Evolutionary conservation across 495 filamentous ascomycete genomes (phyloP).

Genomic region (Penicillium odoratum): DNA sequence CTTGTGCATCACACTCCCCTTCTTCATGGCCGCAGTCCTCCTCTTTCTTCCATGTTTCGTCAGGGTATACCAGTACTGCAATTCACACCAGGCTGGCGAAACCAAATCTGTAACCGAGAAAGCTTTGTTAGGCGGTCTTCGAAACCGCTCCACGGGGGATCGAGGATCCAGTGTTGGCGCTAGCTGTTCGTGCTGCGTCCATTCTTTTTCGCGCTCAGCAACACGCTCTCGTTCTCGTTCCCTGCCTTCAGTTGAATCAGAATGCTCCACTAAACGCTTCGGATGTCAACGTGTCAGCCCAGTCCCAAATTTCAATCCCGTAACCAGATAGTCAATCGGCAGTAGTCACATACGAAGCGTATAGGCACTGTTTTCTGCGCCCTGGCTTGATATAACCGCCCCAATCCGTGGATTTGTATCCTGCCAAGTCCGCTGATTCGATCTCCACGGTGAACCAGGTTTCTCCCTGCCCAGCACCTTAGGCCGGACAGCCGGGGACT

Average conservation of each 20-base stretch:
- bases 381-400: conserved; percentile 24
- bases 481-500: conserved; percentile 34
- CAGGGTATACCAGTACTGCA: conserved; percentile 88
- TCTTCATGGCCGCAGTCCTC: conserved; percentile 78
- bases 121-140: conserved; percentile 70
- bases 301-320: neutral
- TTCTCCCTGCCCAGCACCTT: conserved; percentile 44
- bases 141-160: conserved; percentile 74
- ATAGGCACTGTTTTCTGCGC: conserved; percentile 30
- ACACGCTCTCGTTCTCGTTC: conserved; percentile 39
- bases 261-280: conserved; percentile 67
- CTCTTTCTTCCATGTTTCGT: conserved; percentile 72
- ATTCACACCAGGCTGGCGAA: conserved; percentile 90
- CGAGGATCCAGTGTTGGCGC: conserved; percentile 36
- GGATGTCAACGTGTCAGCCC: conserved; percentile 54
- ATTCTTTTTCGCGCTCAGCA: conserved; percentile 27
- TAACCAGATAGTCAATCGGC: neutral
- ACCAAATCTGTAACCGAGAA: conserved; percentile 91
- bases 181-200: conserved; percentile 24
- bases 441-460: conserved; percentile 35
- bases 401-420: conserved; percentile 10
- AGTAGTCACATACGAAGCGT: conserved; percentile 35
- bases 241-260: conserved; percentile 44
- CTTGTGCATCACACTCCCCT: conserved; percentile 75
- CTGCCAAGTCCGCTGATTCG: conserved; percentile 16